Conservation (phyloP, 305 asterid species). For the Euphrasia arctica region DNA sequence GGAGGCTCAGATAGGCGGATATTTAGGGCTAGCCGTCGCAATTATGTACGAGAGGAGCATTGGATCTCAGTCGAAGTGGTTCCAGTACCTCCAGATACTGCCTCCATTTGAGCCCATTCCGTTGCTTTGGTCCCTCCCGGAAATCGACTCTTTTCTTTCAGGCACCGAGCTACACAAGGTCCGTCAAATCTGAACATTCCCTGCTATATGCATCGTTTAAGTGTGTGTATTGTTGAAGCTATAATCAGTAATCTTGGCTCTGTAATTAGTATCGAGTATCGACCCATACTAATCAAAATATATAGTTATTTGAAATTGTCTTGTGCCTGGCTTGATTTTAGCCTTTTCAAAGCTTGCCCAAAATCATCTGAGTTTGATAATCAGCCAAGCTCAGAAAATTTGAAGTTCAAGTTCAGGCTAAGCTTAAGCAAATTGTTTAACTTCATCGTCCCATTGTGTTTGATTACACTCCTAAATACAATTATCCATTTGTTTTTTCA, state of each 20-base stretch:
- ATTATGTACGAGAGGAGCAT: conserved; percentile 85
- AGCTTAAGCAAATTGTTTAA: too few relatives aligned
- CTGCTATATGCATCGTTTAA: neutral
- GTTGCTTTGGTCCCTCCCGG: conserved; percentile 65
- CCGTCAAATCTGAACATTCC: conserved; percentile 17
- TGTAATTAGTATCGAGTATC: neutral
- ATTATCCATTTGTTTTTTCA: neutral
- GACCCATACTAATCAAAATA: too few relatives aligned
- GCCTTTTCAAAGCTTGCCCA: neutral
- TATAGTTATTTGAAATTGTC: neutral
- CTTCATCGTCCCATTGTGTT: neutral
- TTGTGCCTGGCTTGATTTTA: neutral
- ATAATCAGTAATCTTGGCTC: neutral
- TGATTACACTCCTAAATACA: neutral
- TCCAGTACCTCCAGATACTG: conserved; percentile 61
- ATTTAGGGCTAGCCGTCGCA: conserved; percentile 63
- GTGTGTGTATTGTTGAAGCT: conserved; percentile 2
- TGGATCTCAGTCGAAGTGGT: conserved; percentile 71
- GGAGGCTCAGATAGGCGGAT: conserved; percentile 71
- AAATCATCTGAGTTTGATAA: too few relatives aligned
- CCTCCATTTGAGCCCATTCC: conserved; percentile 77
- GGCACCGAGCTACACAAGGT: conserved; percentile 95
- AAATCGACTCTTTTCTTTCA: conserved; percentile 65
- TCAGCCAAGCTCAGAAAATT: too few relatives aligned
- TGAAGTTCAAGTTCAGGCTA: too few relatives aligned